Evolutionary conservation across 1,139 yeast genomes (phyloP).

Genomic region (Yamadazyma sp.): DNA sequence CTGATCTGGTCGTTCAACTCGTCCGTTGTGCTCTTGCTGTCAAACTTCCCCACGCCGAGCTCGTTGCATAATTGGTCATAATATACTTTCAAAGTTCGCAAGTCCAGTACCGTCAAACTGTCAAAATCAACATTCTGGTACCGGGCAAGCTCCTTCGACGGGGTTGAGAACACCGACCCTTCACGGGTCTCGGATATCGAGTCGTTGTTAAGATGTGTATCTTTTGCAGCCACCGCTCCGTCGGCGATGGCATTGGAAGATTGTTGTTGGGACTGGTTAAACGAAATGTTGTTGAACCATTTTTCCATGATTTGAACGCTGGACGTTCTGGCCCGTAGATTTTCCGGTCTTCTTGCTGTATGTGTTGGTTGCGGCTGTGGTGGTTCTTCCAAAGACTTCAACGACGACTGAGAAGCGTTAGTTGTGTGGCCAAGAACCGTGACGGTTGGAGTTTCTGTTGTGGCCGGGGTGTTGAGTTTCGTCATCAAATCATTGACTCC

Average conservation of each 20-base stretch:
- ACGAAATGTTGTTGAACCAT: slow-evolving; percentile 39
- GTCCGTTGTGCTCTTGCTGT: slow-evolving; percentile 16
- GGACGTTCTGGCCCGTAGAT: slow-evolving; percentile 34
- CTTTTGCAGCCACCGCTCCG: neutral
- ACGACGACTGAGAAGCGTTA: slow-evolving; percentile 28
- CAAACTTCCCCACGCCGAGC: slow-evolving; percentile 13
- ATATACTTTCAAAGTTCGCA: slow-evolving; percentile 30
- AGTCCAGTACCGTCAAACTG: slow-evolving; percentile 35
- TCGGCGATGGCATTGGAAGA: neutral
- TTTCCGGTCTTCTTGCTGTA: slow-evolving; percentile 25
- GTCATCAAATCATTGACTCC: slow-evolving; percentile 48
- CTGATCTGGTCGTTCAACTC: slow-evolving; percentile 12
- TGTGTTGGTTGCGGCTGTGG: slow-evolving; percentile 1
- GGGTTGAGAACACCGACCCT: slow-evolving; percentile 18
- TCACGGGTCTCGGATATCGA: slow-evolving; percentile 14
- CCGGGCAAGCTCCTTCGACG: slow-evolving; percentile 30
- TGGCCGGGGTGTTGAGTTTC: slow-evolving; percentile 26
- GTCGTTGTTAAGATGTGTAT: neutral
- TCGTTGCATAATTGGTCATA: slow-evolving; percentile 41
- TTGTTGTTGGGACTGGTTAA: slow-evolving; percentile 5
- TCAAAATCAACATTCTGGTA: slow-evolving; percentile 39
- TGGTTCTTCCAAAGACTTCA: slow-evolving; percentile 33
- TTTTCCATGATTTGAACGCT: slow-evolving; percentile 47
- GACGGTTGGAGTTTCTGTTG: too few relatives aligned
- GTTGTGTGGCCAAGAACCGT: too few relatives aligned